phyloP scores from a whole-genome alignment of 257 asterid genomes.

The Nicotiana benthamiana region DNA sequence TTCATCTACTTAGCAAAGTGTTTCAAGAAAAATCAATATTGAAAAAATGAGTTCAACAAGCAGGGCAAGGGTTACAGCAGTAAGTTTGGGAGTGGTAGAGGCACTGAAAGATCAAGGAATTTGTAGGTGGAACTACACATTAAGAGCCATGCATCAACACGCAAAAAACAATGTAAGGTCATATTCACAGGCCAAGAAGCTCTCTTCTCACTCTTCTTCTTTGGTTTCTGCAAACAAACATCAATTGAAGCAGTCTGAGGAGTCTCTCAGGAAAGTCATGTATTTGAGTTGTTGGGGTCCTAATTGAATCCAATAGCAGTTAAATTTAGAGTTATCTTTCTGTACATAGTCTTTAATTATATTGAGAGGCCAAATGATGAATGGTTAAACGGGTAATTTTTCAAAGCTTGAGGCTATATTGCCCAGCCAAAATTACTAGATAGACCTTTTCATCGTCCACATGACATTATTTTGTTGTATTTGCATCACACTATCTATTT shows the following conservation, averaged over 20 bases:
- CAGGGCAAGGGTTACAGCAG: conserved; percentile 21
- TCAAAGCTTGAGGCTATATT: neutral
- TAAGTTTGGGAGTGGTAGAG: conserved; percentile 14
- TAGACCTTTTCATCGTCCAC: neutral
- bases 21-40: neutral
- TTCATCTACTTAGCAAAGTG: neutral
- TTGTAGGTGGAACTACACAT: conserved; percentile 15
- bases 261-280: conserved; percentile 23
- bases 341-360: neutral
- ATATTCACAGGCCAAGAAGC: conserved; percentile 11
- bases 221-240: neutral
- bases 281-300: conserved; percentile 31
- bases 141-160: conserved; percentile 8
- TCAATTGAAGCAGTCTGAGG: conserved; percentile 12
- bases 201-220: conserved; percentile 9
- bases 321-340: neutral
- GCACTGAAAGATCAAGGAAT: conserved; percentile 25
- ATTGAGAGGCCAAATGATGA: neutral
- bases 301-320: neutral
- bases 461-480: too few species aligned
- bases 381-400: neutral
- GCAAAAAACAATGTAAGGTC: conserved; percentile 5
- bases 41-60: conserved; percentile 18
- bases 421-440: neutral
- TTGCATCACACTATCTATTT: too few species aligned